Percentiles rank a stretch among this genome's conserved stretches.
phyloP scores from a whole-genome alignment of 495 filamentous ascomycete species.

The Sporormia fimetaria region DNA sequence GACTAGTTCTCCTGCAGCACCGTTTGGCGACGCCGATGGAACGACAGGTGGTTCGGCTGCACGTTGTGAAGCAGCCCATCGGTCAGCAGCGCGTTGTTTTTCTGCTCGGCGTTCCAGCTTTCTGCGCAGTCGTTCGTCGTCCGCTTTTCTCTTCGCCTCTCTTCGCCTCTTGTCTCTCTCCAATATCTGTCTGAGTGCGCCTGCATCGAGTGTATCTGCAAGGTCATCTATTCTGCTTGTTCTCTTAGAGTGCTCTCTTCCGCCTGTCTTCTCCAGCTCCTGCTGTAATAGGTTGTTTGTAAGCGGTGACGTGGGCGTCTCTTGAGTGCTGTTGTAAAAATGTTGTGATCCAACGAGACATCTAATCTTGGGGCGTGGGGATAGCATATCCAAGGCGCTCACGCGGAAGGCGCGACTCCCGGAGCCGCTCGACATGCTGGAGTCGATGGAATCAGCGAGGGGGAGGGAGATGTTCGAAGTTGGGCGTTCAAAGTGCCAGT shows the following conservation, averaged over 20 bases:
- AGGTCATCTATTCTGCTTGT: slow-evolving; percentile 66
- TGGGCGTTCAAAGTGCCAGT: slow-evolving; percentile 48
- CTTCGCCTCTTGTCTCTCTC: slow-evolving; percentile 69
- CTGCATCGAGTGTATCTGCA: slow-evolving; percentile 69
- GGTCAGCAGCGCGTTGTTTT: slow-evolving; percentile 42
- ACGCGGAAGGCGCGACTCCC: slow-evolving; percentile 65
- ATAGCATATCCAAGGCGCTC: slow-evolving; percentile 58
- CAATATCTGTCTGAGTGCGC: slow-evolving; percentile 68
- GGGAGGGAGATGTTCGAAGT: slow-evolving; percentile 67
- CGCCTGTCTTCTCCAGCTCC: slow-evolving; percentile 28
- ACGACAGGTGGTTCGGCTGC: not conserved
- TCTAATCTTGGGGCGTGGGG: slow-evolving; percentile 67
- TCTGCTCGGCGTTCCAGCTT: slow-evolving; percentile 58
- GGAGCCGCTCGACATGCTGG: slow-evolving; percentile 57
- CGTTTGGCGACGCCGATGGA: slow-evolving; percentile 25
- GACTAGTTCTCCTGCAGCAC: slow-evolving; percentile 31
- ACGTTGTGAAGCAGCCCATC: too few relatives aligned
- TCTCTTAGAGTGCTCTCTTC: slow-evolving; percentile 52
- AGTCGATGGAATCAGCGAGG: slow-evolving; percentile 57
- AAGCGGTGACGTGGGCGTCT: slow-evolving; percentile 8
- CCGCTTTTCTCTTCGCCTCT: slow-evolving; percentile 59
- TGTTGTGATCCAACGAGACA: slow-evolving; percentile 53
- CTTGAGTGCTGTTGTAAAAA: slow-evolving; percentile 5
- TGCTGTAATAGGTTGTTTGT: slow-evolving; percentile 31
- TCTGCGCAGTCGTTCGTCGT: slow-evolving; percentile 58